Percentiles rank a stretch among this genome's conserved stretches.
Conservation (phyloP, 106 monocot genomes). For the Dendrobium officinale region DNA sequence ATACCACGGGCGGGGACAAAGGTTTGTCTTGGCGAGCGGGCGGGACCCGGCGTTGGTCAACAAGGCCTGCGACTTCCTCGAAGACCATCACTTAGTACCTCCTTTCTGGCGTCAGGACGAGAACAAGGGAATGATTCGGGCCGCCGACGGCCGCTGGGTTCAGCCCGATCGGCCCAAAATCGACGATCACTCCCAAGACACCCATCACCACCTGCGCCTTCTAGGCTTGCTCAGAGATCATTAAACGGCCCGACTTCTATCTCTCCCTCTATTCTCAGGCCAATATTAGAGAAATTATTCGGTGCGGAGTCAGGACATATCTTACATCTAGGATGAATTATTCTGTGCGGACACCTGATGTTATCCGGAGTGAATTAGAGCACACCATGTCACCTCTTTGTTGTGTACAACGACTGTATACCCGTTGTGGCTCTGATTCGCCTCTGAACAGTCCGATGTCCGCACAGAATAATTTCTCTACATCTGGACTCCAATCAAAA, state of each 20-base stretch:
- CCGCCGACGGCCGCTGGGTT: conserved; percentile 51
- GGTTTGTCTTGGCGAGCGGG: conserved; percentile 39
- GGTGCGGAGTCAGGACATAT: no score
- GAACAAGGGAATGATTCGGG: conserved; percentile 73
- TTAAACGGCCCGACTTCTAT: not conserved
- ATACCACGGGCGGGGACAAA: conserved; percentile 55
- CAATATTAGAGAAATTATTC: no score
- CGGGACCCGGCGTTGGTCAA: conserved; percentile 83
- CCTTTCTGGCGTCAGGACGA: conserved; percentile 73
- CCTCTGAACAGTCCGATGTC: no score
- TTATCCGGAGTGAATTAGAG: no score
- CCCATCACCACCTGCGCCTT: conserved; percentile 34
- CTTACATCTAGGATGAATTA: no score
- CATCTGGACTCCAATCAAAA: no score
- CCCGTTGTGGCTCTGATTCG: no score
- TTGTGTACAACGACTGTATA: no score
- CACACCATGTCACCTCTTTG: no score
- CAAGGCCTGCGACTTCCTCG: conserved; percentile 69
- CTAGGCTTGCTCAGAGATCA: conserved; percentile 20
- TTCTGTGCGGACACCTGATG: no score
- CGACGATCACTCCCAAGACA: conserved; percentile 52
- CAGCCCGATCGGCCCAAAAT: conserved; percentile 42
- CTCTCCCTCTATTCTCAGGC: no score
- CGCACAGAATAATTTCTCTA: no score
- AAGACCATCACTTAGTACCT: conserved; percentile 71